phyloP scores from a whole-genome alignment of 78 protist species.

The Protostelium mycophagum region DNA sequence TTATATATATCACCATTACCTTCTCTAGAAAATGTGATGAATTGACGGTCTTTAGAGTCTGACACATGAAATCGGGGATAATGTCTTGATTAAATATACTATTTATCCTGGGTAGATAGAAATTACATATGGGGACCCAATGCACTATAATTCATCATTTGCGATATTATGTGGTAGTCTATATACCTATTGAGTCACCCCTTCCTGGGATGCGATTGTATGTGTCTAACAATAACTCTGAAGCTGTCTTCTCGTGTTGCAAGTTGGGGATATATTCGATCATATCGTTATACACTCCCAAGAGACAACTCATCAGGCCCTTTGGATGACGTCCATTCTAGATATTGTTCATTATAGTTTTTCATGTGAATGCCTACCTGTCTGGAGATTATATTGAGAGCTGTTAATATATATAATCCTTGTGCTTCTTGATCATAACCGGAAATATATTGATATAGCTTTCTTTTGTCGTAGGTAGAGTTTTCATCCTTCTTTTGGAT shows the following conservation, averaged over 20 bases:
- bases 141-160: background rate
- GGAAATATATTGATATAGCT: too few species aligned
- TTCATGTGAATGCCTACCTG: background rate
- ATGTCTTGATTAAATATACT: background rate
- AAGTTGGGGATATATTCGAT: background rate
- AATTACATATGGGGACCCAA: background rate
- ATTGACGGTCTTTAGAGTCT: background rate
- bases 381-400: background rate
- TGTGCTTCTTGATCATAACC: background rate
- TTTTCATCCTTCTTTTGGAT: too few species aligned
- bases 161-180: background rate
- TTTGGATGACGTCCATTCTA: background rate
- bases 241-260: background rate
- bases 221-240: background rate
- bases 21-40: background rate
- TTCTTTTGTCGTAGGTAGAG: too few species aligned
- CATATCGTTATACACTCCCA: background rate
- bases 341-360: background rate
- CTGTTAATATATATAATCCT: background rate
- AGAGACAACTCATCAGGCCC: background rate
- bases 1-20: background rate
- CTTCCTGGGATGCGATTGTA: background rate
- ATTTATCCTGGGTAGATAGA: background rate
- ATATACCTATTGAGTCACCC: background rate
- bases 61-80: background rate